These are phyloP conservation scores for Perilla frutescens DNA, from an alignment of 257 asterid species.

Conservation along the genomic window DNA sequence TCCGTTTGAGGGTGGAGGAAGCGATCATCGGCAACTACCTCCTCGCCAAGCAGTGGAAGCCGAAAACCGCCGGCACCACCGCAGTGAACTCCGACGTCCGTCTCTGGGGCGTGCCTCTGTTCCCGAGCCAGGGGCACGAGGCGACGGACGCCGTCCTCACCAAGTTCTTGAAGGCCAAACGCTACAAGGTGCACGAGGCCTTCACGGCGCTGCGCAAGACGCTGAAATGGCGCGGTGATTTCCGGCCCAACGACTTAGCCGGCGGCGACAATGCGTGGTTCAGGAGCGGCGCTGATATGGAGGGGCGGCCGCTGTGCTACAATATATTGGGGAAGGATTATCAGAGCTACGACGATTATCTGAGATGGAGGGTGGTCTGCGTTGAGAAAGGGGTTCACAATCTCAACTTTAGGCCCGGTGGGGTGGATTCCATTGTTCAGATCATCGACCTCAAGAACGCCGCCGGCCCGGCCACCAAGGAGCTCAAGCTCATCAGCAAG, in stretches of 20 bases:
- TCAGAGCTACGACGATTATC: constrained; percentile 44
- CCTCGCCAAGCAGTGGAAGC: constrained; percentile 35
- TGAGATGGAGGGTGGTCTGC: constrained; percentile 72
- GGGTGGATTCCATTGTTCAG: constrained; percentile 58
- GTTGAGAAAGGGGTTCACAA: constrained; percentile 63
- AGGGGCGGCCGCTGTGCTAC: constrained; percentile 74
- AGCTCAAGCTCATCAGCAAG: constrained; percentile 53
- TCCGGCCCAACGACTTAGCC: constrained; percentile 38
- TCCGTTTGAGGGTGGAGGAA: constrained; percentile 64
- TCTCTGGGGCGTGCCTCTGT: constrained; percentile 80
- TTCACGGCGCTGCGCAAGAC: constrained; percentile 55
- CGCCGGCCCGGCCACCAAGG: constrained; percentile 50
- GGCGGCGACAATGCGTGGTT: constrained; percentile 55
- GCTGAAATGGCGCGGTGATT: constrained; percentile 67
- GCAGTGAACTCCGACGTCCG: constrained; percentile 36
- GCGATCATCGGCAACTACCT: constrained; percentile 60
- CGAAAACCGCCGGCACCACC: background rate
- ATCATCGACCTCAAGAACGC: constrained; percentile 66
- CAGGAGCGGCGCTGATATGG: constrained; percentile 57
- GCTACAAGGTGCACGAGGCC: constrained; percentile 64
- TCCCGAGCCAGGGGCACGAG: constrained; percentile 55
- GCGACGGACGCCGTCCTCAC: constrained; percentile 58
- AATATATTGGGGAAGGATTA: constrained; percentile 50
- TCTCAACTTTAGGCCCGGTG: constrained; percentile 69
- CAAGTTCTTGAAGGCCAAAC: constrained; percentile 69